phyloP scores from a whole-genome alignment of 306 rosid genomes.

The Ormosia semicastrata region DNA sequence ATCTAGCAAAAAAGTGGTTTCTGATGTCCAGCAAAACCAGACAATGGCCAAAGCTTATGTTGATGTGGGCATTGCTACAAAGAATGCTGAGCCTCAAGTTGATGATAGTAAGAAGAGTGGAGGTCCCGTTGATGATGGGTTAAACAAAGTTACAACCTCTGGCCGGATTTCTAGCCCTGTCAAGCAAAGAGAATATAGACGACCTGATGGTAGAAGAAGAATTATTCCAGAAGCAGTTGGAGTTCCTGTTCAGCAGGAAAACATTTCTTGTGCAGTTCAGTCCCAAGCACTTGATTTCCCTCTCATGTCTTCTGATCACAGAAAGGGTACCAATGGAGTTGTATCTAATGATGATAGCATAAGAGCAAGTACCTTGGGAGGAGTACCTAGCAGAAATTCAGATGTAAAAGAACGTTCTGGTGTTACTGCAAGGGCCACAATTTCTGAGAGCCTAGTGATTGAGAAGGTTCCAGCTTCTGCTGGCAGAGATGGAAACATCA shows the following conservation, averaged over 20 bases:
- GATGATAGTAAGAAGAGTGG: constrained; percentile 60
- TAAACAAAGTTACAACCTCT: constrained; percentile 58
- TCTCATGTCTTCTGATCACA: constrained; percentile 50
- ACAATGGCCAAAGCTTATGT: constrained; percentile 47
- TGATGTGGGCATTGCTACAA: constrained; percentile 44
- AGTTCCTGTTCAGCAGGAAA: constrained; percentile 71
- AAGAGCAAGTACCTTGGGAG: constrained; percentile 58
- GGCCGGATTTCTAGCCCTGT: constrained; percentile 76
- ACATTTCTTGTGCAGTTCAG: constrained; percentile 56
- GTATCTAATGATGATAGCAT: constrained; percentile 45
- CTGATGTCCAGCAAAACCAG: constrained; percentile 62
- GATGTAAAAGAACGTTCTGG: constrained; percentile 77
- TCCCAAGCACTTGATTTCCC: constrained; percentile 65
- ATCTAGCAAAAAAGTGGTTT: constrained; percentile 61
- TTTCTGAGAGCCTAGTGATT: constrained; percentile 80
- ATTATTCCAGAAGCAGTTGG: constrained; percentile 99
- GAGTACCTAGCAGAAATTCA: constrained; percentile 45
- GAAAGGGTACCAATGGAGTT: constrained; percentile 52
- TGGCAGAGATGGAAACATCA: constrained; percentile 57
- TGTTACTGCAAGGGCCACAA: constrained; percentile 78
- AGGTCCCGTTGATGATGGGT: constrained; percentile 51
- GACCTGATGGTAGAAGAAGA: constrained; percentile 96
- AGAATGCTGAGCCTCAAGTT: constrained; percentile 58
- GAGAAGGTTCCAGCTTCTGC: constrained; percentile 71
- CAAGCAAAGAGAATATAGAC: constrained; percentile 95